Evolutionary conservation across 306 rosid species (phyloP).

Genomic region (Begonia loranthoides): DNA sequence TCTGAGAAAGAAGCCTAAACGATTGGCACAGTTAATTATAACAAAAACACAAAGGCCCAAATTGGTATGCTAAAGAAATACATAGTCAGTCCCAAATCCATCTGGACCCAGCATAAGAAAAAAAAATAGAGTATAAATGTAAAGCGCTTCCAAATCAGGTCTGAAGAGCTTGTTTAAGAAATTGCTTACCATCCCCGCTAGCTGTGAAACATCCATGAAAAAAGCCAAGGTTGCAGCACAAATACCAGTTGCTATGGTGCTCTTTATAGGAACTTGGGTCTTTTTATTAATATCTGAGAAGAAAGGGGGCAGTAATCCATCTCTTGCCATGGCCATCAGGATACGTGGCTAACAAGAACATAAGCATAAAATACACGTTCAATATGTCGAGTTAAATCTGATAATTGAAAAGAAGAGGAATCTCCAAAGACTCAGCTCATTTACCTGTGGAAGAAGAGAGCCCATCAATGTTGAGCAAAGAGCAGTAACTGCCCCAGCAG

Average conservation of each 20-base stretch:
- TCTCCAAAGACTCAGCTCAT: not conserved
- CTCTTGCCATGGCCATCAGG: constrained; percentile 55
- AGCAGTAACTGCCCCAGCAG: constrained; percentile 76
- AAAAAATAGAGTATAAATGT: too few relatives aligned
- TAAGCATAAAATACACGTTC: not conserved
- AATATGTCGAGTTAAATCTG: not conserved
- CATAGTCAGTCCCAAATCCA: too few relatives aligned
- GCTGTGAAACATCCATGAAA: constrained; percentile 69
- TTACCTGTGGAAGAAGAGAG: constrained; percentile 89
- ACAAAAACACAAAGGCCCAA: too few relatives aligned
- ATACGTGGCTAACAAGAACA: constrained; percentile 35
- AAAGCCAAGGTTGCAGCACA: constrained; percentile 57
- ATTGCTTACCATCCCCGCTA: constrained; percentile 75
- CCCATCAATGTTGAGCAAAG: constrained; percentile 85
- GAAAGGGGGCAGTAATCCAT: constrained; percentile 42
- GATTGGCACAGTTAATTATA: too few relatives aligned
- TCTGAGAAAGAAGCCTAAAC: too few relatives aligned
- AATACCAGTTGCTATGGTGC: constrained; percentile 66
- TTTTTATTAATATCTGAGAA: constrained; percentile 29
- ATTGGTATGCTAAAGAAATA: too few relatives aligned
- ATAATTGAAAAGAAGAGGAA: not conserved
- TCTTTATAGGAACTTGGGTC: constrained; percentile 37
- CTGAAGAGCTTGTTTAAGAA: too few relatives aligned
- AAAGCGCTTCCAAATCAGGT: too few relatives aligned
- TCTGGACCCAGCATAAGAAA: too few relatives aligned